Base-by-base conservation (phyloP, 1,284 basidiomycete species). In the Cutaneotrichosporon sp. region DNA sequence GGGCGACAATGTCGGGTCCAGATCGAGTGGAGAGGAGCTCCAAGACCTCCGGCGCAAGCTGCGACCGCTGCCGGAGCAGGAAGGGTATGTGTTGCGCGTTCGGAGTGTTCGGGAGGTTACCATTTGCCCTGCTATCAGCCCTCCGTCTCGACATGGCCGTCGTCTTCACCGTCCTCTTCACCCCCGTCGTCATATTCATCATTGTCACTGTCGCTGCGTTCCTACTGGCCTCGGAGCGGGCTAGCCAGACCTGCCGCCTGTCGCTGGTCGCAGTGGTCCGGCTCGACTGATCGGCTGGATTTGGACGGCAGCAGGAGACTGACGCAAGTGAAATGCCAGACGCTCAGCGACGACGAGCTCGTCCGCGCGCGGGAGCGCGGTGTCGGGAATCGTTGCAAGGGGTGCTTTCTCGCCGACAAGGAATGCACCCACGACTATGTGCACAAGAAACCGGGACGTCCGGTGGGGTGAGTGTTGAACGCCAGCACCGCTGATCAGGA, bases 401-500 rank as follows among this genome's bases (percentile, higher is more conserved):
- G 39, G 3, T 42, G 39, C 26, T 42, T 38, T 19, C 19, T 38
- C 5, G n/a, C n/a, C n/a, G n/a, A n/a, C 26, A 51, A 45, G 34
- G 32, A 27, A 16, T 59, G 57, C 35, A 55, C 54, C 16, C 33
- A 41, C 42, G 37, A 47, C 14, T 59, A 59, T 29, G 46, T 56
- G 22, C 54, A 53, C 48, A 59, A 59, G 45, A 52, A 55, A 46
- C 57, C 57, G 2, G 57, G 57, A 0, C 44, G 57, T 9, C 57
- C 57, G 6, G 8, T 51, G 12, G 57, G 57, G 44, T 48, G 51
- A n/a, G 54, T 39, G 9, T 19, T 24, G 9, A 31, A 14, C 39
- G 41, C 12, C 25, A 19, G 25, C 35, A 20, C 9, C 19, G 17
- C 19, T 38, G 20, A 35, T 16, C 26, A 39, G 26, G 16, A 16